Conservation (phyloP, 805 yeast genomes). For the Myxozyma neglecta region DNA sequence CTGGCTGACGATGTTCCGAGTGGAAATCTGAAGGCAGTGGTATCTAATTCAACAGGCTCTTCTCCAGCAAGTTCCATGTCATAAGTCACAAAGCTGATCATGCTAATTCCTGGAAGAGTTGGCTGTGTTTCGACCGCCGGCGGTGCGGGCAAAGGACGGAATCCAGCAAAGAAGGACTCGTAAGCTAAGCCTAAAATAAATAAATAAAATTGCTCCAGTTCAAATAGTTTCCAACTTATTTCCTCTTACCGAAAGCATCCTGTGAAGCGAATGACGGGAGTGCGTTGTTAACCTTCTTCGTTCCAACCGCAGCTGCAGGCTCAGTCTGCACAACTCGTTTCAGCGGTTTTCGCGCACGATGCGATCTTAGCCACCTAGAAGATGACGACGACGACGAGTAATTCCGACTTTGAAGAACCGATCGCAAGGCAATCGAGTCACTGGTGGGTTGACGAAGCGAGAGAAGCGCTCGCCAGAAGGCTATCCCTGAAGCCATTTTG, state of each 20-base stretch:
- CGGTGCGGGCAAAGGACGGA: slow-evolving; percentile 19
- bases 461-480: not conserved
- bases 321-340: not conserved
- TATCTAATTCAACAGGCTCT: slow-evolving; percentile 4
- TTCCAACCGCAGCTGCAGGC: not conserved
- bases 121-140: not conserved
- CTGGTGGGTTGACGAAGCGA: not conserved
- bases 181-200: slow-evolving; percentile 21
- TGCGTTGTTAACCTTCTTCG: not conserved
- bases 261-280: slow-evolving; percentile 2
- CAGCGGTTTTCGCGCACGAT: slow-evolving; percentile 15
- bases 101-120: not conserved
- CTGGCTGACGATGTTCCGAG: slow-evolving; percentile 20
- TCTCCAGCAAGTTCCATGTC: slow-evolving; percentile 11
- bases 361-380: not conserved
- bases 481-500: slow-evolving; percentile 1
- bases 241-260: slow-evolving; percentile 13
- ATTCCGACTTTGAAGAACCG: not conserved
- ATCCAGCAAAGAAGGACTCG: slow-evolving; percentile 29
- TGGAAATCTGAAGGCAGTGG: slow-evolving; percentile 12
- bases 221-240: too few species aligned
- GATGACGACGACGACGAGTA: slow-evolving; percentile 19
- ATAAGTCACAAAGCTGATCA: slow-evolving; percentile 5
- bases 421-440: not conserved
- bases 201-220: not conserved